Percentiles rank a stretch among this genome's conserved stretches.
These are phyloP conservation scores for Melanomma pulvis-pyrius DNA, from an alignment of 495 filamentous ascomycete genomes.

Conservation along the genomic window DNA sequence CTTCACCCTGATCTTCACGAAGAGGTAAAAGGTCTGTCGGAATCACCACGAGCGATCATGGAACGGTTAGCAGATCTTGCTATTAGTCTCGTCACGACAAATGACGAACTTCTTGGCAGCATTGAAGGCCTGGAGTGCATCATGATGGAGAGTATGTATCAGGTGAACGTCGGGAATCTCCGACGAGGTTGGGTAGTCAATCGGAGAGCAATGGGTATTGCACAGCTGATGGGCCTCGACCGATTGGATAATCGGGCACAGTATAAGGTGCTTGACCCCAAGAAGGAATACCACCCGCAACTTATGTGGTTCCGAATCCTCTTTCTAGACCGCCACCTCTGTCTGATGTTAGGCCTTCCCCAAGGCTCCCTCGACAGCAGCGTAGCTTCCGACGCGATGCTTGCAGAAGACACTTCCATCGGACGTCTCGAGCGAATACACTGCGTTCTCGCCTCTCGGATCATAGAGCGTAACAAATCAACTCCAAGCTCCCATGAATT, in stretches of 20 bases:
- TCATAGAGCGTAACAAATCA: slow-evolving; percentile 25
- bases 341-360: slow-evolving; percentile 46
- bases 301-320: slow-evolving; percentile 47
- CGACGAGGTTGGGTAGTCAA: slow-evolving; percentile 20
- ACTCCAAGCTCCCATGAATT: slow-evolving; percentile 14
- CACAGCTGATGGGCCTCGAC: slow-evolving; percentile 27
- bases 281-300: slow-evolving; percentile 23
- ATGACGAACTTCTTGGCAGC: slow-evolving; percentile 17
- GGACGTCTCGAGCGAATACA: slow-evolving; percentile 44
- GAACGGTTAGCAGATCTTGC: slow-evolving; percentile 7
- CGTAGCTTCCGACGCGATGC: slow-evolving; percentile 30
- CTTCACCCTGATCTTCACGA: neutral
- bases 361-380: slow-evolving; percentile 38
- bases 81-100: slow-evolving; percentile 11
- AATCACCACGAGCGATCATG: slow-evolving; percentile 14
- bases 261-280: slow-evolving; percentile 17
- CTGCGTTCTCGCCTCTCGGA: slow-evolving; percentile 42
- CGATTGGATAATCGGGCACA: slow-evolving; percentile 19
- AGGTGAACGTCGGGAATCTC: slow-evolving; percentile 16
- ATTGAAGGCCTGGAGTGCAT: slow-evolving; percentile 20
- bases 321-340: slow-evolving; percentile 43
- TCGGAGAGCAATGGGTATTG: slow-evolving; percentile 8
- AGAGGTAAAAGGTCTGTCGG: neutral
- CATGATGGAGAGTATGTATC: slow-evolving; percentile 25
- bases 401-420: slow-evolving; percentile 21